These are phyloP conservation scores for Posidonia oceanica DNA, from an alignment of 116 monocot genomes.

Conservation along the genomic window DNA sequence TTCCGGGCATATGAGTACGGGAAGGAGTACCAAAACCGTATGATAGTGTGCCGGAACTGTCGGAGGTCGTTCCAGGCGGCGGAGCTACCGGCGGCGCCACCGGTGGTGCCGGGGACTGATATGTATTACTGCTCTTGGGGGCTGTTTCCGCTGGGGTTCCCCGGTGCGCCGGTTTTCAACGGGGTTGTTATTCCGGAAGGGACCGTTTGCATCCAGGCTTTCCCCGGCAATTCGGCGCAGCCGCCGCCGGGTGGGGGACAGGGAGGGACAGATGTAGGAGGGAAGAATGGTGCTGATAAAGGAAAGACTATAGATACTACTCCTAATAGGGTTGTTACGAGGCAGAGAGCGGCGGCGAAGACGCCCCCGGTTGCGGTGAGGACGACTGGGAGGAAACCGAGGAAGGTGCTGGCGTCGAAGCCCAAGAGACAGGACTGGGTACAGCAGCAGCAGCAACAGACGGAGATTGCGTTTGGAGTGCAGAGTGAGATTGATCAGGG, in stretches of 20 bases:
- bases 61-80: constrained; percentile 30
- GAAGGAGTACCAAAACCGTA: constrained; percentile 16
- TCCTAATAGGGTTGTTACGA: not conserved
- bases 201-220: constrained; percentile 25
- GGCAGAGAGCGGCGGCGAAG: not conserved
- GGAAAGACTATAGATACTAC: not conserved
- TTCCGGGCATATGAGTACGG: constrained; percentile 53
- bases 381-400: constrained; percentile 9
- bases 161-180: constrained; percentile 13
- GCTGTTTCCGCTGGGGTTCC: constrained; percentile 61
- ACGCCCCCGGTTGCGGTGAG: not conserved
- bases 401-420: constrained; percentile 19
- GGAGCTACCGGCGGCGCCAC: constrained; percentile 36
- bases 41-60: constrained; percentile 49
- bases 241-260: not conserved
- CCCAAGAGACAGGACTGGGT: constrained; percentile 10
- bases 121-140: constrained; percentile 83
- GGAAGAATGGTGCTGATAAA: not conserved
- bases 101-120: constrained; percentile 64
- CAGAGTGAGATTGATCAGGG: not conserved
- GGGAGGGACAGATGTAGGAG: not conserved
- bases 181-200: constrained; percentile 14
- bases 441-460: not conserved
- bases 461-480: not conserved
- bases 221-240: constrained; percentile 5